These are phyloP conservation scores for Puya raimondii DNA, from an alignment of 176 grass and related monocot genomes.

Conservation along the genomic window DNA sequence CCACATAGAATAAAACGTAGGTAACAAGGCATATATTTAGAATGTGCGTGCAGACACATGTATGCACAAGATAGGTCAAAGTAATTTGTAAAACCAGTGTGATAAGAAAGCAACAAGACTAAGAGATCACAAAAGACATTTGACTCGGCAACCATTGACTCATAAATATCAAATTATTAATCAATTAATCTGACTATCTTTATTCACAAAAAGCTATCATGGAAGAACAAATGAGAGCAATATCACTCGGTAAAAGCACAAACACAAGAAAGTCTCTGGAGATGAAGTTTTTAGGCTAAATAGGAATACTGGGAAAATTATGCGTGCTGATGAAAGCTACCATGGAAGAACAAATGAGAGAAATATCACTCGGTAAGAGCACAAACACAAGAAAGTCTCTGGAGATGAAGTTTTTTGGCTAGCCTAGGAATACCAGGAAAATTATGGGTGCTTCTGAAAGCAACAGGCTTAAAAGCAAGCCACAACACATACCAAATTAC, in stretches of 20 bases:
- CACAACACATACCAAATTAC: not conserved
- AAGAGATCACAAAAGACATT: too few relatives aligned
- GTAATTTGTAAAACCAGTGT: too few relatives aligned
- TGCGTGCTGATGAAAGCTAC: too few relatives aligned
- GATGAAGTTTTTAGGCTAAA: not conserved
- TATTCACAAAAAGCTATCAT: too few relatives aligned
- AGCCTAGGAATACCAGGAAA: too few relatives aligned
- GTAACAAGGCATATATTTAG: conserved; percentile 12
- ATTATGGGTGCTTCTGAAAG: not conserved
- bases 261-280: not conserved
- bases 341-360: too few relatives aligned
- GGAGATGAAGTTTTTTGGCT: too few relatives aligned
- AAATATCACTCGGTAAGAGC: not conserved
- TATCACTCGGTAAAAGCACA: not conserved
- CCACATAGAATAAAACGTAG: conserved; percentile 17
- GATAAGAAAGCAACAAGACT: too few relatives aligned
- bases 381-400: not conserved
- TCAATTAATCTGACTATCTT: not conserved
- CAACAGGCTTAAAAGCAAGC: not conserved
- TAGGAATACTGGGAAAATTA: too few relatives aligned
- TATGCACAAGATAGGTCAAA: not conserved
- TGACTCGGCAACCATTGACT: not conserved
- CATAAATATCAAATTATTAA: not conserved
- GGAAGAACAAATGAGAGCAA: not conserved
- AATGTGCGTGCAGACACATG: too few relatives aligned